phyloP scores from a whole-genome alignment of 495 filamentous ascomycete species.

The Daldinia childiae region DNA sequence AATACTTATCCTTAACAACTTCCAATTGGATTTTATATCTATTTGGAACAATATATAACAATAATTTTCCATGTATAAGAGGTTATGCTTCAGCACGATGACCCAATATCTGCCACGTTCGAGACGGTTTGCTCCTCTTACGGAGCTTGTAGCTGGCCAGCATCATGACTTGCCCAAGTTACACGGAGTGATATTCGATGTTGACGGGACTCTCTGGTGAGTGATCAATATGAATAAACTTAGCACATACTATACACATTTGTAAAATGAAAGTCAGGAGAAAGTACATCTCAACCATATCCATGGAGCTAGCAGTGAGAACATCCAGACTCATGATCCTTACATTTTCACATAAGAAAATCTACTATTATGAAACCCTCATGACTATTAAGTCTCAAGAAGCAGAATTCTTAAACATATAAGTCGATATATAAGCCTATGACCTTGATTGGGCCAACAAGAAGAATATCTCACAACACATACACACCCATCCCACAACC shows the following conservation, averaged over 20 bases:
- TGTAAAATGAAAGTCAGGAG: neutral
- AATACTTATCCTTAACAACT: neutral
- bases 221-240: conserved; percentile 35
- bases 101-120: conserved; percentile 24
- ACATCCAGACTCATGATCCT: neutral
- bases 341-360: neutral
- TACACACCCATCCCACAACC: neutral
- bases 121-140: conserved; percentile 62
- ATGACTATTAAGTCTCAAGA: neutral
- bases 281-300: neutral
- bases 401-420: neutral
- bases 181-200: conserved; percentile 90
- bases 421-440: neutral
- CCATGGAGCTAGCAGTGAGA: neutral
- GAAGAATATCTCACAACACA: neutral
- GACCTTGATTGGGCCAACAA: neutral
- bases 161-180: conserved; percentile 63
- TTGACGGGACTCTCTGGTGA: conserved; percentile 94
- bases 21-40: too few species aligned
- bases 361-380: neutral
- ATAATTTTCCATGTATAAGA: neutral
- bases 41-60: neutral
- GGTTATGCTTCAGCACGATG: conserved; percentile 51
- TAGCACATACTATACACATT: neutral
- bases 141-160: conserved; percentile 27